phyloP scores from a whole-genome alignment of 1,284 basidiomycete genomes.

The Leccinum huronense region DNA sequence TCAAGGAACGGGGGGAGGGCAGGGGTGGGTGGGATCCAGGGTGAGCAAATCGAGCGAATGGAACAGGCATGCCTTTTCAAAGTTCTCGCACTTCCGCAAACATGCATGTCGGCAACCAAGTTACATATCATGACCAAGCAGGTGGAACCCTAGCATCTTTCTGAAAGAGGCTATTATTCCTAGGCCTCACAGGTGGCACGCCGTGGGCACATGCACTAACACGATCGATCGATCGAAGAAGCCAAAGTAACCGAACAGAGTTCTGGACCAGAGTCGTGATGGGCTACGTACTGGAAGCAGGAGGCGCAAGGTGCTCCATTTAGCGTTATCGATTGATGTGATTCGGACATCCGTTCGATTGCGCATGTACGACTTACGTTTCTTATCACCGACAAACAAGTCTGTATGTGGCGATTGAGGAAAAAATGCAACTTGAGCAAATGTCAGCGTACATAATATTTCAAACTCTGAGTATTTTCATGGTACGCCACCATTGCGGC shows the following conservation, averaged over 20 bases:
- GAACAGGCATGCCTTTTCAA: slow-evolving; percentile 5
- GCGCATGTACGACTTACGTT: neutral
- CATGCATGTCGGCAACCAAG: slow-evolving; percentile 2
- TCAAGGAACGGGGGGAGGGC: neutral
- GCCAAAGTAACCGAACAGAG: neutral
- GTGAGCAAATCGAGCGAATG: slow-evolving; percentile 1
- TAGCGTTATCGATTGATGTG: neutral
- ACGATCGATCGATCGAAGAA: slow-evolving; percentile 1
- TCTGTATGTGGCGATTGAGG: slow-evolving; percentile 1
- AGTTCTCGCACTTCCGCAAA: neutral
- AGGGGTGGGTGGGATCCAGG: slow-evolving; percentile 1
- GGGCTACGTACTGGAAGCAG: neutral
- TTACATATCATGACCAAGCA: slow-evolving; percentile 4
- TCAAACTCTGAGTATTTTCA: neutral
- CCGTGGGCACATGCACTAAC: neutral
- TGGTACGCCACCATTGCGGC: too few species aligned
- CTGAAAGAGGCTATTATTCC: neutral
- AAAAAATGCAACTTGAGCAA: neutral
- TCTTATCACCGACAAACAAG: neutral
- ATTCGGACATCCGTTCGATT: neutral
- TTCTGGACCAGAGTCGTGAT: neutral
- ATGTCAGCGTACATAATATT: neutral
- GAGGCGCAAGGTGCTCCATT: neutral
- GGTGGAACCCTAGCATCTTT: neutral
- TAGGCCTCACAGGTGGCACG: slow-evolving; percentile 1